phyloP scores from a whole-genome alignment of 1,284 basidiomycete species.

The Somion occarium region DNA sequence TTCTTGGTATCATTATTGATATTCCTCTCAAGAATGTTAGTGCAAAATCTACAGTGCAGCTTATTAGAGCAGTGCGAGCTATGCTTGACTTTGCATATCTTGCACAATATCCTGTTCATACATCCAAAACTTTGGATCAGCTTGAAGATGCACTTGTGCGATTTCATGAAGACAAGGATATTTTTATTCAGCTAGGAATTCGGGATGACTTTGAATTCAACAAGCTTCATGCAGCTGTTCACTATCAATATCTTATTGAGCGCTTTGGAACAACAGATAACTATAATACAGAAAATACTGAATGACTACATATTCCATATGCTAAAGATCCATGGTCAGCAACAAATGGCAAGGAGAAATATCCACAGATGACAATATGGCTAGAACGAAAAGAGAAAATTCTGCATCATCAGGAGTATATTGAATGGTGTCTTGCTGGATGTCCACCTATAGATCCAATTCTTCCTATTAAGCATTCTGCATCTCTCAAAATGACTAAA shows the following conservation, averaged over 20 bases:
- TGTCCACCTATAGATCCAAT: neutral
- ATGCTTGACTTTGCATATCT: constrained; percentile 22
- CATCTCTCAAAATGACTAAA: constrained; percentile 20
- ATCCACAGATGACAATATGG: constrained; percentile 33
- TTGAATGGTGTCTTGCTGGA: constrained; percentile 18
- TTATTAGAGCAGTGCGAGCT: constrained; percentile 15
- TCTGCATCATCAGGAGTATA: constrained; percentile 17
- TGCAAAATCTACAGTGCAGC: neutral
- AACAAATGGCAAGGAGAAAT: constrained; percentile 29
- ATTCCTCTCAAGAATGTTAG: constrained; percentile 6
- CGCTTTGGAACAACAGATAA: constrained; percentile 19
- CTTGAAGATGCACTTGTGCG: constrained; percentile 17
- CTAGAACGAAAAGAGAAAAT: constrained; percentile 28
- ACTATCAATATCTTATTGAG: constrained; percentile 18
- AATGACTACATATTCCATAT: constrained; percentile 18
- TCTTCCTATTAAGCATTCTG: neutral
- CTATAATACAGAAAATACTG: constrained; percentile 22
- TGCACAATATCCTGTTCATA: constrained; percentile 25
- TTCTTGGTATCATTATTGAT: constrained; percentile 16
- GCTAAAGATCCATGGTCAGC: constrained; percentile 24
- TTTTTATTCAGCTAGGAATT: constrained; percentile 23
- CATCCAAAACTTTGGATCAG: constrained; percentile 15
- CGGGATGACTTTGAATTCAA: constrained; percentile 23
- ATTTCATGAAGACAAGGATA: constrained; percentile 27
- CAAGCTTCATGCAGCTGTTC: constrained; percentile 23